phyloP scores from a whole-genome alignment of 2,329 filamentous ascomycete genomes.

The Botryosphaeria dothidea region DNA sequence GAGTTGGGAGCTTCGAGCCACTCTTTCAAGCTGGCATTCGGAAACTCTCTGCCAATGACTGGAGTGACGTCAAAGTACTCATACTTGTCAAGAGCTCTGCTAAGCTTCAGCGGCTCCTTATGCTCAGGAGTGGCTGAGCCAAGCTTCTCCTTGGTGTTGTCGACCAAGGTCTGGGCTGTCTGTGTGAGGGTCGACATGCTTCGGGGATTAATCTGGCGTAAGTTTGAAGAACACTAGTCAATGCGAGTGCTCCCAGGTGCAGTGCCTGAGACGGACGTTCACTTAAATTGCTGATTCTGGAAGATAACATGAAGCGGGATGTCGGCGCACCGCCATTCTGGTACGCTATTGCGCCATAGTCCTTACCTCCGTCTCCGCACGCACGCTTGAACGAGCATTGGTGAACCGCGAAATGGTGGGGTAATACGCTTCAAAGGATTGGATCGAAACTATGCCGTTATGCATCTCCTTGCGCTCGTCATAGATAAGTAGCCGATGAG shows the following conservation, averaged over 20 bases:
- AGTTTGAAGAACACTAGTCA: background rate
- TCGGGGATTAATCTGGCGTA: background rate
- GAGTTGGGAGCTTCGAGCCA: slow-evolving; percentile 64
- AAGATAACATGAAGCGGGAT: background rate
- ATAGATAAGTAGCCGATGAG: slow-evolving; percentile 1
- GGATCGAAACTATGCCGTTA: background rate
- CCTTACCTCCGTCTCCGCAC: background rate
- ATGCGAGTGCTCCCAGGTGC: background rate
- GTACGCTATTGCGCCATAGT: background rate
- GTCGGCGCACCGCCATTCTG: background rate
- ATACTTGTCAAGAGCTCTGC: slow-evolving; percentile 53
- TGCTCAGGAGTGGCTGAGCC: background rate
- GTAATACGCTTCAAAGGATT: background rate
- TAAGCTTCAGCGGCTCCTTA: slow-evolving; percentile 48
- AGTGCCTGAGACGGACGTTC: background rate
- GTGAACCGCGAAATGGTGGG: background rate
- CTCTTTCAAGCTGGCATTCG: slow-evolving; percentile 59
- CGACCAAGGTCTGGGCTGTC: background rate
- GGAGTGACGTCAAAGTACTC: slow-evolving; percentile 63
- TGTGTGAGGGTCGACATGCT: background rate
- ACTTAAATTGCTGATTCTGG: background rate
- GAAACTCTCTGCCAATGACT: slow-evolving; percentile 62
- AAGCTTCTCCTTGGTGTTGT: slow-evolving; percentile 9
- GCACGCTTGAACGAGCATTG: background rate
- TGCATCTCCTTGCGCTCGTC: background rate